Conservation (phyloP, 2,329 filamentous ascomycete species). For the Aspergillus sp. region DNA sequence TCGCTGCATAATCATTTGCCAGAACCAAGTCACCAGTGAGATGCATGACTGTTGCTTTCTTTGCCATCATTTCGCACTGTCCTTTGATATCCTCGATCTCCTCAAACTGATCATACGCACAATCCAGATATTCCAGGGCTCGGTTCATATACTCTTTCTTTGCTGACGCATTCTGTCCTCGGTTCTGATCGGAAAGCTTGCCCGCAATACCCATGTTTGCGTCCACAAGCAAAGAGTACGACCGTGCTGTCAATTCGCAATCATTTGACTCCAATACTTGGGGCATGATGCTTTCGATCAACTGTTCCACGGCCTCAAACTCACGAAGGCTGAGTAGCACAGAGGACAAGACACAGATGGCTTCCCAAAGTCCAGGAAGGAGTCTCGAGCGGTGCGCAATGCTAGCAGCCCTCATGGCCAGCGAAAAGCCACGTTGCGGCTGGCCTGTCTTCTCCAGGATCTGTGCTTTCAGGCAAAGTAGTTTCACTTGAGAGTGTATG, state of each 20-base stretch:
- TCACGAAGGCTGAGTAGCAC: constrained; percentile 70
- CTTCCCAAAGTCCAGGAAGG: constrained; percentile 69
- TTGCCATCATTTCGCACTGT: constrained; percentile 75
- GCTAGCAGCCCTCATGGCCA: constrained; percentile 71
- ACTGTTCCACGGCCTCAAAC: constrained; percentile 62
- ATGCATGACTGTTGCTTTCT: constrained; percentile 75
- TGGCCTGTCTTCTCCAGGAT: constrained; percentile 67
- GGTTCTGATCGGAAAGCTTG: constrained; percentile 32
- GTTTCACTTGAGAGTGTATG: constrained; percentile 64
- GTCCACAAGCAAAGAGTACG: constrained; percentile 72
- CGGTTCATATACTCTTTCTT: constrained; percentile 57
- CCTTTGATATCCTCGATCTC: constrained; percentile 65
- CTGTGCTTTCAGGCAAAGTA: constrained; percentile 70
- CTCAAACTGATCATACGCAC: constrained; percentile 62
- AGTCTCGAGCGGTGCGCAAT: constrained; percentile 69
- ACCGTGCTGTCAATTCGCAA: constrained; percentile 58
- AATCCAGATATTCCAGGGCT: constrained; percentile 61
- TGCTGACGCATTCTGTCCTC: constrained; percentile 30
- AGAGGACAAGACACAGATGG: constrained; percentile 63
- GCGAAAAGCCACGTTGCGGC: constrained; percentile 71
- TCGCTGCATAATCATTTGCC: constrained; percentile 65
- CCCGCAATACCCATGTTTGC: constrained; percentile 74
- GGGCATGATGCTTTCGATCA: constrained; percentile 70
- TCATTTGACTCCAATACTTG: constrained; percentile 72
- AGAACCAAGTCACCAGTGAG: constrained; percentile 62